Base-by-base conservation (phyloP, 2,329 filamentous ascomycete genomes). In the Coniochaeta prunicola region DNA sequence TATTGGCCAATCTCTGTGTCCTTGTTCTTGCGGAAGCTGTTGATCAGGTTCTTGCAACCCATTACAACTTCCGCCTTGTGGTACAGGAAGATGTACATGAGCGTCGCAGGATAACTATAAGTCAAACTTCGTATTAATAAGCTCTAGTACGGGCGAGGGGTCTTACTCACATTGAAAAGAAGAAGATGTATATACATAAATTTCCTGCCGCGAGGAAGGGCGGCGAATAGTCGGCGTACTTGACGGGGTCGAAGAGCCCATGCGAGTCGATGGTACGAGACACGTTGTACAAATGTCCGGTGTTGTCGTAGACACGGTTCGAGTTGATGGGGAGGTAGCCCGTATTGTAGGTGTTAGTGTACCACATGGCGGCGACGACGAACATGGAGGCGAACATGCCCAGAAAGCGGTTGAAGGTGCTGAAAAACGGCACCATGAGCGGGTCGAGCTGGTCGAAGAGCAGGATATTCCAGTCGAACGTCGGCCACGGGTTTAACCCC, bases 351-450 rank as follows among this genome's bases (percentile, higher is more conserved):
- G 80, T 70, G 58, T 84, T 83, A 50, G 74, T 78, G 68, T 82
- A 89, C 72, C 84, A 86, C 9, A 88, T 66, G 28, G 72, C 81
- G 2, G 81, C 69, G 15, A 84, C 74, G 15, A 87, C 72, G 72
- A 82, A 79, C 64, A 79, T 78, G 48, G 78, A 81, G 34, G 82
- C 62, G 13, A 85, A 75, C 56, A 81, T 77, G 31, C 85, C 85
- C 50, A 85, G 9, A 15, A 86, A 75, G 24, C 80, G 82, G 69
- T 89, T 89, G 58, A 84, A 75, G 48, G 85, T 86, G 30, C 81
- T 82, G 70, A 84, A 81, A 66, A 80, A 80, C 3, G 80, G 80
- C 8, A 78, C 73, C 65, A 70, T 65, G 50, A 63, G 73, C 66
- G 76, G 71, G 58, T 69, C 66, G 15, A 55, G 53, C 53, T 21